Evolutionary conservation across 164 flowering plant species (phyloP).

Genomic region (Magnolia changhungtana): DNA sequence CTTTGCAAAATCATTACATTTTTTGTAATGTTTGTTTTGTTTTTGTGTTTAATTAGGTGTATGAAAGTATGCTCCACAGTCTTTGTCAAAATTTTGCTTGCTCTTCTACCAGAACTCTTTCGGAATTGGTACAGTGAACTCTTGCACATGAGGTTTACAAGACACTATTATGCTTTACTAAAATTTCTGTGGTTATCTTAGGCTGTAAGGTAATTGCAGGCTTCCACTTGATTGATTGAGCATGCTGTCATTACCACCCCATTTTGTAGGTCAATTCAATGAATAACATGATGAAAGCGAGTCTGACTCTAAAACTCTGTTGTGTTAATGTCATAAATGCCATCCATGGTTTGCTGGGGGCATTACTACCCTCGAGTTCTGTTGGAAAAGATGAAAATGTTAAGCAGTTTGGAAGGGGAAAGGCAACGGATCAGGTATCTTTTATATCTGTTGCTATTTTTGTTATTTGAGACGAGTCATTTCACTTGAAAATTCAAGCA

Average conservation of each 20-base stretch:
- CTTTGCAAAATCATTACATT: neutral
- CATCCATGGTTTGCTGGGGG: constrained; percentile 35
- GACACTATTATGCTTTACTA: neutral
- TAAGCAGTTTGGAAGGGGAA: constrained; percentile 19
- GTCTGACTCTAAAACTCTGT: constrained; percentile 36
- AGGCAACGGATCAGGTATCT: constrained; percentile 48
- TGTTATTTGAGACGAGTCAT: neutral
- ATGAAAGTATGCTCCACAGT: constrained; percentile 36
- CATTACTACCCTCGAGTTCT: constrained; percentile 24
- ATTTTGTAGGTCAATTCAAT: constrained; percentile 50
- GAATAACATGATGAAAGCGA: constrained; percentile 30
- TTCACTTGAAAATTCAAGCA: neutral
- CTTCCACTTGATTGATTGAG: constrained; percentile 2
- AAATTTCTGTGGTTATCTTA: neutral
- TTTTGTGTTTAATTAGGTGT: constrained; percentile 36
- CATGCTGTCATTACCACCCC: neutral
- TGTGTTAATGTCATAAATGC: constrained; percentile 41
- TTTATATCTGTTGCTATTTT: neutral
- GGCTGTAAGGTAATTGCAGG: neutral
- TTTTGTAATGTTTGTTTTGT: neutral
- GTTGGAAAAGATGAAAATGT: constrained; percentile 23
- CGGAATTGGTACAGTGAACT: constrained; percentile 52
- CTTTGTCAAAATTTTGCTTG: constrained; percentile 60
- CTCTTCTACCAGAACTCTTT: constrained; percentile 43
- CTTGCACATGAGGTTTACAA: neutral